phyloP scores from a whole-genome alignment of 495 filamentous ascomycete genomes.

The Penicillium lividum region DNA sequence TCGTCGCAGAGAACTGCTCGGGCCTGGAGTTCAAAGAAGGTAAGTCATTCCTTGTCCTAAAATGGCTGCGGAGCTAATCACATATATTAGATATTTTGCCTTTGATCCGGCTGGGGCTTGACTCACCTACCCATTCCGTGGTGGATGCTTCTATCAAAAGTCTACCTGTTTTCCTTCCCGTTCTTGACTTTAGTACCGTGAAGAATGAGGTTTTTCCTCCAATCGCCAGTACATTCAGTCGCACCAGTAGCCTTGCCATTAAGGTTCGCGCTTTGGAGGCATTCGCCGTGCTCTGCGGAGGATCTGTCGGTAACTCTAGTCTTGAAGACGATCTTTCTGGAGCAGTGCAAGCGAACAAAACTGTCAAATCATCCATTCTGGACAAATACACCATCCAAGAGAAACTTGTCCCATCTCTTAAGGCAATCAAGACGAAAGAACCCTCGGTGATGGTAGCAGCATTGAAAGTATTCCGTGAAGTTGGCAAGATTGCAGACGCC shows the following conservation, averaged over 20 bases:
- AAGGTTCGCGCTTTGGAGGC: constrained; percentile 90
- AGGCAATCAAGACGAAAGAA: constrained; percentile 95
- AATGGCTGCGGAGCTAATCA: constrained; percentile 7
- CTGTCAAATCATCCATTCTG: constrained; percentile 69
- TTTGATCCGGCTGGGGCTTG: constrained; percentile 75
- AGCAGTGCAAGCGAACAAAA: constrained; percentile 47
- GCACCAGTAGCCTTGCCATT: constrained; percentile 88
- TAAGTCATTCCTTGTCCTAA: constrained; percentile 37
- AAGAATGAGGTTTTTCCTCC: constrained; percentile 95
- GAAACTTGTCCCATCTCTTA: constrained; percentile 87
- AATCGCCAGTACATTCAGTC: constrained; percentile 84
- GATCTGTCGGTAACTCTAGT: constrained; percentile 45
- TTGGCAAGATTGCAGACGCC: constrained; percentile 78
- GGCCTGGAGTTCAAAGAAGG: constrained; percentile 94
- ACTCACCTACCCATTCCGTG: constrained; percentile 83
- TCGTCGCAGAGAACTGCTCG: constrained; percentile 75
- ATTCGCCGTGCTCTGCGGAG: constrained; percentile 86
- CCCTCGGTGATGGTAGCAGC: constrained; percentile 97
- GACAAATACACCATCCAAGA: constrained; percentile 98
- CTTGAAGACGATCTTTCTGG: constrained; percentile 69
- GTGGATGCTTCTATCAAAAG: constrained; percentile 81
- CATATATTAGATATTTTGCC: constrained; percentile 71
- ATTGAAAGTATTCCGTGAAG: constrained; percentile 75
- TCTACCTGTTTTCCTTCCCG: constrained; percentile 70
- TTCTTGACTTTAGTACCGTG: constrained; percentile 91